Base-by-base conservation (phyloP, 148 eudicot species). In the Gaultheria prostrata region DNA sequence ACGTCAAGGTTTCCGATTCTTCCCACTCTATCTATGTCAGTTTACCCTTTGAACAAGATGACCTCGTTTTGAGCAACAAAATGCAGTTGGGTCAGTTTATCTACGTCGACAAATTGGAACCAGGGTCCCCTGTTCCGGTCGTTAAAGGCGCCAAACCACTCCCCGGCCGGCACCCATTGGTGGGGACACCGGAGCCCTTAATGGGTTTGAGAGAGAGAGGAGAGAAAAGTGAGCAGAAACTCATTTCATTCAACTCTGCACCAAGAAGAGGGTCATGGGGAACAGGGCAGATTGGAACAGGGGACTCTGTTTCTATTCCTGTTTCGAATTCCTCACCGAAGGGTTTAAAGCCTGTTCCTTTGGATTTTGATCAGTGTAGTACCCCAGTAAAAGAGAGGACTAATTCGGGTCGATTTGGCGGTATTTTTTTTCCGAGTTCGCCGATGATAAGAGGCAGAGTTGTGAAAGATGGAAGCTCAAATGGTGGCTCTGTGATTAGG, bases 21-120 rank as follows among this genome's bases (percentile, higher is more conserved):
- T 97, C 98, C 0, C 99, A 97, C 8, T 97, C 97, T 0, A 91
- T 94, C 12, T 97, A 97, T 78, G 98, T 88, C 0, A 91, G 90
- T 46, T 85, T 94, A 10, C 97, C 97, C 4, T 88, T 87, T 61
- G 99, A 97, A 15, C 97, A 97, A 88, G 98, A 94, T 76, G 99
- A 94, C 83, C 93, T 97, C 76, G 94, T 97, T 65, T 56, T 97
- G 13, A 94, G 97, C 87, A 91, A 97, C 78, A 92, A 91, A 83
- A 87, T 97, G 91, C 98, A 94, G 72, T 78, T 97, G 35, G 99
- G 99, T 0, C 99, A 97, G 88, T 94, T 94, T 86, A 85, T 94
- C 49, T 92, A 94, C 73, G 92, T 94, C 3, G 98, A 97, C 0
- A 88, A 80, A 81, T 46, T 97, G 20, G 97, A 93, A 63, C 92